A percentile compares a stretch with the other conserved stretches of the same genome.
These are phyloP conservation scores for Thelephora ganbajun DNA, from an alignment of 768 basidiomycete species.

Conservation along the genomic window DNA sequence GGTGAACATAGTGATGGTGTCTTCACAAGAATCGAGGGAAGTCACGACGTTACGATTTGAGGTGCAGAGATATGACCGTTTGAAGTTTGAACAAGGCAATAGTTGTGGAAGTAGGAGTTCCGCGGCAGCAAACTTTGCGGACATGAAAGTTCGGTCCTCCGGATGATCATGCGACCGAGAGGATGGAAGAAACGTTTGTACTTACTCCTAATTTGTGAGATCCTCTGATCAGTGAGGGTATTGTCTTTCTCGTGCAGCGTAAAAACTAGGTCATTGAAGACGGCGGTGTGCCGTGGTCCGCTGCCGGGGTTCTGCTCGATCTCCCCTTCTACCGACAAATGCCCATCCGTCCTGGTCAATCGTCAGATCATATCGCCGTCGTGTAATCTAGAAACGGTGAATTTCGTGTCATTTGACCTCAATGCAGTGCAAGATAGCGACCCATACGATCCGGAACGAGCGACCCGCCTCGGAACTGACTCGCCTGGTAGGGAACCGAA, in stretches of 20 bases:
- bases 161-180: conserved; percentile 28
- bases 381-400: not conserved
- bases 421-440: not conserved
- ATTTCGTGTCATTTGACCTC: not conserved
- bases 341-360: conserved; percentile 29
- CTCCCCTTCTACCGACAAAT: conserved; percentile 41
- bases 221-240: conserved; percentile 41
- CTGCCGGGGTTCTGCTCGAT: conserved; percentile 49
- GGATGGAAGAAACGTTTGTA: conserved; percentile 35
- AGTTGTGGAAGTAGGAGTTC: conserved; percentile 49
- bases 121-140: no score
- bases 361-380: conserved; percentile 62
- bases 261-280: conserved; percentile 32
- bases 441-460: conserved; percentile 53
- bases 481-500: conserved; percentile 56
- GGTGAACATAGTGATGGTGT: conserved; percentile 39
- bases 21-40: conserved; percentile 37
- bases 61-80: conserved; percentile 43
- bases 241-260: conserved; percentile 41
- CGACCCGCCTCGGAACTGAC: conserved; percentile 40
- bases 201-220: conserved; percentile 37
- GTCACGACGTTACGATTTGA: conserved; percentile 53
- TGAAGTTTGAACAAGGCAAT: conserved; percentile 30
- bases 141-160: conserved; percentile 26
- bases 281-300: conserved; percentile 41